Percentiles rank a stretch among this genome's conserved stretches.
Conservation (phyloP, 2,329 filamentous ascomycete genomes). For the Didymella glomerata region DNA sequence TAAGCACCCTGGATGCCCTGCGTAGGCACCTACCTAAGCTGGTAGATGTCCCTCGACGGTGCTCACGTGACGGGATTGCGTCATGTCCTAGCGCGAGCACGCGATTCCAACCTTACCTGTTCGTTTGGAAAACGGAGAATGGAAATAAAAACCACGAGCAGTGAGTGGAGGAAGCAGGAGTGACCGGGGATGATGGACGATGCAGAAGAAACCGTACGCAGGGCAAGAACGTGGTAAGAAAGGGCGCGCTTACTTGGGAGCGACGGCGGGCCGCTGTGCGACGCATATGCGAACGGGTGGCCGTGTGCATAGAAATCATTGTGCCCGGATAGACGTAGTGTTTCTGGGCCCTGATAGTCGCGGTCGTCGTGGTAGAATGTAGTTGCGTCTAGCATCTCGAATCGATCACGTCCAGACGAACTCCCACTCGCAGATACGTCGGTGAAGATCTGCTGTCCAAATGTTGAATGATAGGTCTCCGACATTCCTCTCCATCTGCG, state of each 20-base stretch:
- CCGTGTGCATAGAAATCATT: constrained; percentile 27
- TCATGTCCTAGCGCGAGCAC: constrained; percentile 8
- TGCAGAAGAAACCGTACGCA: constrained; percentile 18
- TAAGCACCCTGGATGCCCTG: constrained; percentile 11
- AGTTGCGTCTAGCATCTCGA: constrained; percentile 40
- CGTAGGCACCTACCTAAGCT: constrained; percentile 33
- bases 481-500: constrained; percentile 52
- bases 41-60: constrained; percentile 23
- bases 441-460: constrained; percentile 51
- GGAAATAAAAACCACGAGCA: constrained; percentile 24
- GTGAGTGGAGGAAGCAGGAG: constrained; percentile 17
- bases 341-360: constrained; percentile 29
- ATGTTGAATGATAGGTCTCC: constrained; percentile 41
- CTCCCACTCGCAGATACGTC: constrained; percentile 49
- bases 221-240: constrained; percentile 14
- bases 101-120: no score
- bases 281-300: constrained; percentile 32
- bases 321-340: constrained; percentile 28
- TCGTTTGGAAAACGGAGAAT: background rate
- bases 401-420: constrained; percentile 52
- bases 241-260: constrained; percentile 35
- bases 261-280: constrained; percentile 33
- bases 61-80: constrained; percentile 33
- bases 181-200: constrained; percentile 13
- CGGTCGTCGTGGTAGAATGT: constrained; percentile 40